Evolutionary conservation across 441 rosid species (phyloP).

Genomic region (Croton setiger): DNA sequence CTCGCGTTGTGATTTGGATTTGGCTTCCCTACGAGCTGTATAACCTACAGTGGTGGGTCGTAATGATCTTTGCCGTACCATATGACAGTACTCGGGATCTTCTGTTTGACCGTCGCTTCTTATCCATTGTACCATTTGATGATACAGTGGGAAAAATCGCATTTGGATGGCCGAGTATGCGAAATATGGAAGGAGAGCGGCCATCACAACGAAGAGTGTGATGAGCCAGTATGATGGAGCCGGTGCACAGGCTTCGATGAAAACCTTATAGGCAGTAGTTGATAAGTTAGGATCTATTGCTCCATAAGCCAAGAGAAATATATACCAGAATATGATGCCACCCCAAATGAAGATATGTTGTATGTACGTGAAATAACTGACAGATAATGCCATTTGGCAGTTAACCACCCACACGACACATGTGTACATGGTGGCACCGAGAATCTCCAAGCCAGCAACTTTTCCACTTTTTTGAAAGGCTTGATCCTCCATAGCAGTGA

Average conservation of each 20-base stretch:
- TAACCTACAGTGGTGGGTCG: constrained; percentile 70
- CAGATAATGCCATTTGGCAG: constrained; percentile 83
- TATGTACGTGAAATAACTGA: constrained; percentile 78
- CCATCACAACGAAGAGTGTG: constrained; percentile 48
- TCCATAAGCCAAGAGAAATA: constrained; percentile 85
- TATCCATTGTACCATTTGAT: constrained; percentile 92
- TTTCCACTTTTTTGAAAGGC: constrained; percentile 75
- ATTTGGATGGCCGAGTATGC: constrained; percentile 58
- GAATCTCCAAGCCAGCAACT: constrained; percentile 66
- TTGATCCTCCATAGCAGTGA: constrained; percentile 55
- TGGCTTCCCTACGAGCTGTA: constrained; percentile 64
- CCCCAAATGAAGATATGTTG: constrained; percentile 97
- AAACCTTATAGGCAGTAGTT: constrained; percentile 75
- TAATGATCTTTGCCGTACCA: constrained; percentile 77
- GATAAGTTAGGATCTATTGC: constrained; percentile 61
- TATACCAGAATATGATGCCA: constrained; percentile 66
- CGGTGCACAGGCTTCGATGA: constrained; percentile 81
- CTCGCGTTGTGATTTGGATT: constrained; percentile 28
- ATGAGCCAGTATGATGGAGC: constrained; percentile 80
- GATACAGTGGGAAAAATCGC: constrained; percentile 83
- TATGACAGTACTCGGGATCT: constrained; percentile 71
- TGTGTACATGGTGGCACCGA: constrained; percentile 86
- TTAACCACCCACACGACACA: constrained; percentile 87
- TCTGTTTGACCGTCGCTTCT: constrained; percentile 66
- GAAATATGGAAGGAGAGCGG: constrained; percentile 75